Evolutionary conservation across 2,329 filamentous ascomycete genomes (phyloP), one percentile per base, ranked within the genome.

Genomic region (Cephalotrichum gorgonifer): DNA sequence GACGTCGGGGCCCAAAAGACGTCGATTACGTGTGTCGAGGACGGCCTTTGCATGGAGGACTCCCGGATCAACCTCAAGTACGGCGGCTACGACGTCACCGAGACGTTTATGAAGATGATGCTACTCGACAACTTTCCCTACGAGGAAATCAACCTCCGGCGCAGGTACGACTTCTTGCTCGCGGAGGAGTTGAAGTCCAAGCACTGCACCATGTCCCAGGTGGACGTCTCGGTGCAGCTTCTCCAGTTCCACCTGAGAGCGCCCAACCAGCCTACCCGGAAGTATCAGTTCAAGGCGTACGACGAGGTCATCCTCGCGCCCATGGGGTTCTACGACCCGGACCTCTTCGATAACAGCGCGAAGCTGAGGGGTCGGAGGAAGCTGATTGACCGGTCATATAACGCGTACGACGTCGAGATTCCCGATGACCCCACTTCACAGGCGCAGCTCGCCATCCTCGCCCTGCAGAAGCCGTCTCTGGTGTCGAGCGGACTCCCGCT

Each of bases 1-100:
- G 93, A 98, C 62, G 85, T 98, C 50, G 93, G 93, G 12, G 91
- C 93, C 1, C 89, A 97, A 62, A 98, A 98, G 74, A 97, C 93
- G 1, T 95, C 93, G 0, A 86, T 98, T 28, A 91, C 90, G 53
- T 98, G 93, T 57, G 90, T 98, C 11, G 93, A 98, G 59, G 93
- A 98, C 64, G 93, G 93, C 2, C 85, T 98, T 67, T 89, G 88
- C 60, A 78, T 95, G 25, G 93, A 97, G 54, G 91, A 96, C 61
- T 98, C 93, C 15, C 81, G 93, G 15, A 80, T 98, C 62, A 97
- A 97, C 63, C 71, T 98, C 55, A 97, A 98, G 64, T 95, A 85
- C 58, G 93, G 93, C 46, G 93, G 93, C 1, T 83, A 78, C 58
- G 93, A 98, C 64, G 86, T 97, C 33, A 97, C 93, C 0, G 88